Percentiles rank a stretch among this genome's conserved stretches.
These are phyloP conservation scores for Collybia sp. DNA, from an alignment of 768 basidiomycete genomes.

Conservation along the genomic window DNA sequence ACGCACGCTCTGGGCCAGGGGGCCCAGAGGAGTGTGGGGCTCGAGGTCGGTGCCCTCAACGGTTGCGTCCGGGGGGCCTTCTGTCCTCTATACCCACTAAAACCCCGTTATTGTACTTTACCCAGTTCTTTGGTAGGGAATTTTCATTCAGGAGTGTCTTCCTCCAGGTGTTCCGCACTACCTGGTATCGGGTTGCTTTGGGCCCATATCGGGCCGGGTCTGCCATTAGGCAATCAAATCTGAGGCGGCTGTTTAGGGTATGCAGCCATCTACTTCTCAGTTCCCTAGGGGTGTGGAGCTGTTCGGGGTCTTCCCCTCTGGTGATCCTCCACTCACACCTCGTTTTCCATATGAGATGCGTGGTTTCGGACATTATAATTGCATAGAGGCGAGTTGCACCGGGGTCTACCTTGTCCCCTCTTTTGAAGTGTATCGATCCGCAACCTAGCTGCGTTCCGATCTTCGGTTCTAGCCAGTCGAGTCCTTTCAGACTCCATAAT, in stretches of 20 bases:
- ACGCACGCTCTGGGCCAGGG: too few species aligned
- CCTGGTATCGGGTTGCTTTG: too few species aligned
- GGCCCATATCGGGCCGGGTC: not conserved
- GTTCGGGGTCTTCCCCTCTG: constrained; percentile 12
- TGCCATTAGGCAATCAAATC: constrained; percentile 9
- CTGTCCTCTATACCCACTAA: too few species aligned
- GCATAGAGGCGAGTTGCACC: constrained; percentile 9
- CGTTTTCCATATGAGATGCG: constrained; percentile 23
- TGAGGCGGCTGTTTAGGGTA: constrained; percentile 8
- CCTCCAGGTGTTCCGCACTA: too few species aligned
- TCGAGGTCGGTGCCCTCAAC: too few species aligned
- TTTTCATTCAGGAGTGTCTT: too few species aligned
- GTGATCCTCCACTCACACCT: constrained; percentile 10
- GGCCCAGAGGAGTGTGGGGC: too few species aligned
- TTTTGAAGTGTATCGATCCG: not conserved
- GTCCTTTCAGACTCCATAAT: constrained; percentile 13
- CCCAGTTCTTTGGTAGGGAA: too few species aligned
- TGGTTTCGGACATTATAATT: constrained; percentile 21
- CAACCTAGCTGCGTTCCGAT: constrained; percentile 16
- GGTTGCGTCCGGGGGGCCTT: too few species aligned
- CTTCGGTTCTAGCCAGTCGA: not conserved
- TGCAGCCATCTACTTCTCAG: constrained; percentile 9
- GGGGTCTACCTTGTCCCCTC: too few species aligned
- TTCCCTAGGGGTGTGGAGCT: constrained; percentile 2
- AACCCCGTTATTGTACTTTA: too few species aligned